Evolutionary conservation across 1,139 yeast genomes (phyloP), one percentile per base, ranked within the genome.

Genomic region (Pichia sp.): DNA sequence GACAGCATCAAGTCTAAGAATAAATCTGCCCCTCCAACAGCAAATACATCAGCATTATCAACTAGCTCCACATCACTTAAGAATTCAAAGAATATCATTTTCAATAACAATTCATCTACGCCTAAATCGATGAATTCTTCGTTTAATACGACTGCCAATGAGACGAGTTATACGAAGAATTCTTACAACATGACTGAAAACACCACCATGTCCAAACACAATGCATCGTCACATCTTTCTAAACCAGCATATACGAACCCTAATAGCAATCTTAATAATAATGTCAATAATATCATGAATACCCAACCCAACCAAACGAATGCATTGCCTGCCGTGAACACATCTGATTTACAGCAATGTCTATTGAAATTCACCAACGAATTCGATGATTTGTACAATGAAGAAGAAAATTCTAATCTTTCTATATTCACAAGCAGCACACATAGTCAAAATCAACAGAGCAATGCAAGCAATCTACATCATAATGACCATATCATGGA

Each of bases 311-410:
- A 27, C 22, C 27, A 6, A n/a, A 45, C 55, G 66, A 18, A 17
- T 37, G 37, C 20, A 28, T n/a, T 28, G 4, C 41, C 35, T 33
- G 67, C 70, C 5, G 51, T 65, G 5, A 67, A 68, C 52, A 67
- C 71, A 0, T 44, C 62, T 1, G 67, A 62, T 47, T 51, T 68
- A 32, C 68, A 68, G 50, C 68, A 68, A 43, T 68, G 71, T 51
- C 58, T 69, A 18, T 40, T 66, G 33, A 58, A 63, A 38, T 67
- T 69, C 46, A 57, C 70, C 1, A 65, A 65, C 47, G 72, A 68
- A 41, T 68, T 67, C 52, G 71, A 68, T 53, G 70, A 67, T 44
- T 58, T 63, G 15, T 40, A 40, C 20, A 40, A 40, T 32, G 43
- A 40, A 33, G 43, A 11, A 14, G 28, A 27, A 20, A 40, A 33